Base-by-base conservation (phyloP, 2,329 filamentous ascomycete species). In the Diaporthe caulivora region DNA sequence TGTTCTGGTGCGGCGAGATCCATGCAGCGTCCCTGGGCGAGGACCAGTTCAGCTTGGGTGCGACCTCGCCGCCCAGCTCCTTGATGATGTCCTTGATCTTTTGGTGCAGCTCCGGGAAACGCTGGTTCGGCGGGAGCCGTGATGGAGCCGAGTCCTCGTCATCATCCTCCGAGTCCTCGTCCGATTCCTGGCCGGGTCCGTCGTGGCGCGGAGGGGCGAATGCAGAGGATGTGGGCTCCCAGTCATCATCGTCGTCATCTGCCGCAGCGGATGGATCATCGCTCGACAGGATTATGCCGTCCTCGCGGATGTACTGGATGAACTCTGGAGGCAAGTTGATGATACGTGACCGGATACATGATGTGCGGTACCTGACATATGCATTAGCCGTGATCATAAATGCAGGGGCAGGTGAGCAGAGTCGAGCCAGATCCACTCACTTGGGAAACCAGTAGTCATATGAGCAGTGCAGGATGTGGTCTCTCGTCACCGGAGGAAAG, bases 11-110 rank as follows among this genome's bases (percentile, higher is more conserved):
- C 84, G 83, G 92, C 83, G 89, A 91, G 82, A 99, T 98, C 93
- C 95, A 98, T 29, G 94, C 94, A 11, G 97, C 97, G 81, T 99
- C 97, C 82, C 98, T 98, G 5, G 97, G 97, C 5, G 95, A 92
- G 8, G 95, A 98, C 97, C 97, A 99, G 85, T 98, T 98, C 60
- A 99, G 86, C 83, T 99, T 99, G 0, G 97, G 97, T 1, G 93
- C 92, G 11, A 98, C 95, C 74, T 92, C 91, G 74, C 96, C 96
- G 21, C 94, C 95, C 1, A 98, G 89, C 78, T 95, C 93, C 17
- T 87, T 83, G 75, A 99, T 98, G 54, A 90, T 93, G 31, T 90
- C 86, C 81, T 92, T 93, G 81, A 99, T 95, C 72, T 89, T 84
- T 57, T 91, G 86, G 82, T 99, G 97, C 2, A 95, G 89, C 47